Conservation (phyloP, 2,329 filamentous ascomycete genomes). For the Monosporascus sp. region DNA sequence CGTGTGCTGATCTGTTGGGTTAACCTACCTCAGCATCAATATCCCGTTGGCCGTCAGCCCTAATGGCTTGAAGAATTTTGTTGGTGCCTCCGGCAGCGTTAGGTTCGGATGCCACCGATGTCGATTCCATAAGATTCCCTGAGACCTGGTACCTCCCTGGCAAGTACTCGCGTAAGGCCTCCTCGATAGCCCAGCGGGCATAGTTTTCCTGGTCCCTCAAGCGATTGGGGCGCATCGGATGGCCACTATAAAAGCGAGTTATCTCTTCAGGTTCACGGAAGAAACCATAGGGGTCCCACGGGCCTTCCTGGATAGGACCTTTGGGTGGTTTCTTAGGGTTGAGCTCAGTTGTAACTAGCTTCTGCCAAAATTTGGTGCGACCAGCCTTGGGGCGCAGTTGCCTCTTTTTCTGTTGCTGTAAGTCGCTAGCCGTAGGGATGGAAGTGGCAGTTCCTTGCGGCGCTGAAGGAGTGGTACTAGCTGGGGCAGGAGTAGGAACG, state of each 20-base stretch:
- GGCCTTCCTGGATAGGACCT: neutral
- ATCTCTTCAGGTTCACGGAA: neutral
- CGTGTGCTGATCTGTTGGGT: neutral
- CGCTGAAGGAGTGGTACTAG: too few relatives aligned
- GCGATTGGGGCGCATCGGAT: neutral
- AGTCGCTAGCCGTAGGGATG: too few relatives aligned
- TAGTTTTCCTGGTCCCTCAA: conserved; percentile 12
- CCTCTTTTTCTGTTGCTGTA: neutral
- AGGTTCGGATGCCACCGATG: conserved; percentile 3
- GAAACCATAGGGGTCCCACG: neutral
- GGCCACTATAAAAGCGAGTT: conserved; percentile 6
- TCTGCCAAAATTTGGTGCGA: neutral
- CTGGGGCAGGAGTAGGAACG: too few relatives aligned
- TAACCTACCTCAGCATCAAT: conserved; percentile 18
- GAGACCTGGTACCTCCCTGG: conserved; percentile 9
- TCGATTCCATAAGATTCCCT: conserved; percentile 13
- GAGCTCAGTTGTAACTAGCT: neutral
- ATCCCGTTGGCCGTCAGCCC: conserved; percentile 17
- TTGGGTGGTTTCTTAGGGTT: neutral
- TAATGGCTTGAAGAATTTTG: conserved; percentile 11
- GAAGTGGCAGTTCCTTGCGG: too few relatives aligned
- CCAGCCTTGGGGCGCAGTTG: neutral
- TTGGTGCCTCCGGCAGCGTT: neutral
- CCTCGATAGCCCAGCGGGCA: conserved; percentile 14
- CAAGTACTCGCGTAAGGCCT: conserved; percentile 8